Evolutionary conservation across 768 basidiomycete species (phyloP), one percentile per base, ranked within the genome.

Genomic region (Macrocybe gigantea): DNA sequence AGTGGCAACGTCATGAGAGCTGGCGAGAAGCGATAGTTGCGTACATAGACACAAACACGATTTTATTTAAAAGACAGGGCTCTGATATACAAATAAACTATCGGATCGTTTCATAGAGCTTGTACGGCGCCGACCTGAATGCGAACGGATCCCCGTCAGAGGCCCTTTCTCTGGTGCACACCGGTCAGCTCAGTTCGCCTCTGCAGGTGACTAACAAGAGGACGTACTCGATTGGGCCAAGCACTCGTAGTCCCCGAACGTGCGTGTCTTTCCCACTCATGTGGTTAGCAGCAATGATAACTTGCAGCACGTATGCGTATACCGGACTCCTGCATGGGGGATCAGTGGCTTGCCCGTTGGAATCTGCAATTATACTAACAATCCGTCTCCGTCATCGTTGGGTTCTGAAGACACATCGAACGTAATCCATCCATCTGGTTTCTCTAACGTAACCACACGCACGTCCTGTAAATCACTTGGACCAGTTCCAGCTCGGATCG

Each of bases 261-360:
- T 99, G 96, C 7, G 96, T 98, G 66, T 99, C 96, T 62, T 98
- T 98, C 5, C 96, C 96, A 57, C 94, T 97, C 85, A 96, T 87
- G 61, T 98, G 93, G 61, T 98, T 99, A 14, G 87, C 83, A 10
- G 93, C 74, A 42, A 99, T 79, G 49, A 94, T 85, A 38, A 98
- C 75, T 63, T 98, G 93, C 2, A 99, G 66, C 7, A 97, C 80
- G 59, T 95, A 93, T 2, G 91, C 89, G 53, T 87, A 81, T 9
- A 97, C 79, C 0, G 93, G 87, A 61, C 86, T 90, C 49, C 93
- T 95, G 58, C 35, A 22, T 11, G 9, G 12, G 13, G 34, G 39
- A 14, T 49, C 15, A 33, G 44, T 32, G 10, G 9, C 44, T 5
- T 22, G 34, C 30, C 10, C 15, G 11, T 11, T 13, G 9, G 13